Base-by-base conservation (phyloP, 768 basidiomycete species). In the Pisolithus microcarpus region DNA sequence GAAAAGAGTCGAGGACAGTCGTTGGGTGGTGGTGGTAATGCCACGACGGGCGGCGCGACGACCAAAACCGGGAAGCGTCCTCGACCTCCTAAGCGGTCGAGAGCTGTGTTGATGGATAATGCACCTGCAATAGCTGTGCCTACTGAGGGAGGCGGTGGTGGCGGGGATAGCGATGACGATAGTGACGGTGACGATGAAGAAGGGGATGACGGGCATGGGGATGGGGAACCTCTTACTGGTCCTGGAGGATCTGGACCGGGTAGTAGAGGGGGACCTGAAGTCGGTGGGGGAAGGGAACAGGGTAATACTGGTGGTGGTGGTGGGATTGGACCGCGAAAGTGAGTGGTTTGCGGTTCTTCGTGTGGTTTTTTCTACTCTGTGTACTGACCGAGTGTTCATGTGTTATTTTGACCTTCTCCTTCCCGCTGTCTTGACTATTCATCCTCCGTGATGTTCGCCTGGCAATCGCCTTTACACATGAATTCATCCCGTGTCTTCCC, bases 291-390 rank as follows among this genome's bases (percentile, higher is more conserved):
- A n/a, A n/a, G n/a, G n/a, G n/a, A n/a, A n/a, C 34, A 18, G 37
- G 39, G 31, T 19, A 44, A 13, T 19, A n/a, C 28, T 31, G 10
- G 39, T 15, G 21, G 21, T n/a, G n/a, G n/a, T 23, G 47, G 13
- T 44, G 42, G 38, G 21, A 46, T 61, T 46, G 58, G 62, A 42
- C 58, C 54, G 46, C 58, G 62, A 8, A 65, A 64, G 65, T 65
- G 55, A 53, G 64, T 65, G 23, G 3, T 31, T 23, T 7, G 31
- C 19, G 24, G 44, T 38, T 31, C 7, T 50, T 23, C 54, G 1
- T 15, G 34, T 34, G 0, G 5, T 19, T 43, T 13, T 40, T 38
- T 45, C 23, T 31, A 16, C 21, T n/a, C 5, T 18, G 40, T 30
- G 15, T 40, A 7, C 51, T 52, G 44, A 52, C 38, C 26, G 24